phyloP scores from a whole-genome alignment of 345 rosid genomes.

The Hypericum perforatum region DNA sequence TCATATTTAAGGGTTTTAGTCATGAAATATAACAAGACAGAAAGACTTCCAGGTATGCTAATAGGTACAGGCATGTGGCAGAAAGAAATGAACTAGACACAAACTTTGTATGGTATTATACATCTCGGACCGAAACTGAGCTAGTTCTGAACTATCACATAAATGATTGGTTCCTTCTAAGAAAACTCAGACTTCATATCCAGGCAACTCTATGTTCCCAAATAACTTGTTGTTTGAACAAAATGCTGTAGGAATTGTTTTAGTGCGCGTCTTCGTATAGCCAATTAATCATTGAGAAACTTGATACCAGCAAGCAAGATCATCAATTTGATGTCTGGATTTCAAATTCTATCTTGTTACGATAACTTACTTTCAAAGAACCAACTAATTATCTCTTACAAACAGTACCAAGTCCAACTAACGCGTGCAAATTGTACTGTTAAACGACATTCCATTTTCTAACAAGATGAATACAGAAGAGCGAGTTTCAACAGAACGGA shows the following conservation, averaged over 20 bases:
- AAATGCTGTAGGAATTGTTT: constrained; percentile 1
- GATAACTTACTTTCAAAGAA: not conserved
- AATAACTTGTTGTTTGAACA: constrained; percentile 13
- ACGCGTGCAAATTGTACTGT: constrained; percentile 6
- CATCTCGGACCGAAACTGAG: too few relatives aligned
- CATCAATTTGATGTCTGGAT: not conserved
- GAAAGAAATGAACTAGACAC: too few relatives aligned
- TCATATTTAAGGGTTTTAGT: constrained; percentile 12
- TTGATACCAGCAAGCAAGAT: not conserved
- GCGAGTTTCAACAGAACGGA: constrained; percentile 11
- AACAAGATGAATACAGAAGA: not conserved
- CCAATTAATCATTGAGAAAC: too few relatives aligned
- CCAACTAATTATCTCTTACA: too few relatives aligned
- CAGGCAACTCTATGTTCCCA: too few relatives aligned
- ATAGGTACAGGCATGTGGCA: too few relatives aligned
- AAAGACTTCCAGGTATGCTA: not conserved
- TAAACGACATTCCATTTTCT: not conserved
- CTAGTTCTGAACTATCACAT: too few relatives aligned
- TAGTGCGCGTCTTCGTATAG: not conserved
- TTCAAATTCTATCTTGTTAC: constrained; percentile 27
- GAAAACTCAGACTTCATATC: constrained; percentile 35
- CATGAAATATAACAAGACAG: constrained; percentile 6
- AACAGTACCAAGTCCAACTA: too few relatives aligned
- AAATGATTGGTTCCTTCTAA: too few relatives aligned
- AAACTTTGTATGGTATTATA: too few relatives aligned